Conservation (phyloP, 176 grass and related monocot species). For the Rhynchospora breviuscula region DNA sequence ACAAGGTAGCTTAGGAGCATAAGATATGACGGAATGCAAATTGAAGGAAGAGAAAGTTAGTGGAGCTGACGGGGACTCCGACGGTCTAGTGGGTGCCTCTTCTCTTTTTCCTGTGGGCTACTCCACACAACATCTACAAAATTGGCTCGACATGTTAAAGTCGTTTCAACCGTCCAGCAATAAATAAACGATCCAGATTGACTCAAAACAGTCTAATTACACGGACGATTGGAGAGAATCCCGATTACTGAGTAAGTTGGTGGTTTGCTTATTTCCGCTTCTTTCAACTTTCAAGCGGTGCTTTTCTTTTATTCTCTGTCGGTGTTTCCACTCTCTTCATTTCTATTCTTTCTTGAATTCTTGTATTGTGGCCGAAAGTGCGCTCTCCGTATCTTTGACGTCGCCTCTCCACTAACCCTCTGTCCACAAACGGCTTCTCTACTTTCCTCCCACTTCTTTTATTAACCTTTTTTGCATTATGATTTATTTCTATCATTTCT, state of each 20-base stretch:
- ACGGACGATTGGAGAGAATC: not conserved
- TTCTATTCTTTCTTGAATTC: slow-evolving; percentile 9
- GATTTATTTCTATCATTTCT: no score
- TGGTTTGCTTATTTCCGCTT: not conserved
- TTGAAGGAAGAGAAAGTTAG: not conserved
- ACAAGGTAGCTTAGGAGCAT: not conserved
- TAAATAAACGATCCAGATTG: not conserved
- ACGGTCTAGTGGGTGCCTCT: slow-evolving; percentile 7
- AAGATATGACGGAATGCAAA: not conserved
- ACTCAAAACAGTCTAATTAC: not conserved
- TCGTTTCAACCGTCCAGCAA: not conserved
- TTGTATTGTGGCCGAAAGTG: slow-evolving; percentile 19
- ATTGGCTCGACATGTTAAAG: no score
- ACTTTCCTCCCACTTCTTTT: not conserved
- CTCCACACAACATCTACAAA: not conserved
- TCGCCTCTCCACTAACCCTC: not conserved
- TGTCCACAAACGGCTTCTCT: slow-evolving; percentile 12
- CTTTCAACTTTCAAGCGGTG: not conserved
- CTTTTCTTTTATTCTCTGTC: slow-evolving; percentile 5
- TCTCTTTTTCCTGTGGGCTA: slow-evolving; percentile 2
- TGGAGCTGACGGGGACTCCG: slow-evolving; percentile 20
- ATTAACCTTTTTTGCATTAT: no score
- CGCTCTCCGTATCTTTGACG: slow-evolving; percentile 17
- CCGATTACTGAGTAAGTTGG: not conserved
- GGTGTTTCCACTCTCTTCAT: not conserved